phyloP scores from a whole-genome alignment of 2,329 filamentous ascomycete species.

The Alternaria consortialis region DNA sequence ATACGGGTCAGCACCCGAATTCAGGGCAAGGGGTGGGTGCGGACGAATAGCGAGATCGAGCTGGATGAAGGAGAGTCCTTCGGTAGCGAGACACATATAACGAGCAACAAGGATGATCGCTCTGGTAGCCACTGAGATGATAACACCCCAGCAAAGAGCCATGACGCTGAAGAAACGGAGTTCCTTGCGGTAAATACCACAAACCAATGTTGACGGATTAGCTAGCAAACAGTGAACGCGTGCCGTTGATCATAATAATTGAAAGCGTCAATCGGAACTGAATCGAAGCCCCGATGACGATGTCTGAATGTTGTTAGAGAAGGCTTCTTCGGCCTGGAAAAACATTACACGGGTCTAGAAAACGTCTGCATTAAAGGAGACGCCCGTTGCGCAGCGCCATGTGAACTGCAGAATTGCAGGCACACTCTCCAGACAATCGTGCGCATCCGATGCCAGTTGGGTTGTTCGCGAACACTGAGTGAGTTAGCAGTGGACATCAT shows the following conservation, averaged over 20 bases:
- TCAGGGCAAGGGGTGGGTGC: neutral
- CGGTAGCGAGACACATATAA: neutral
- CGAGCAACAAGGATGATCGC: neutral
- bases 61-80: neutral
- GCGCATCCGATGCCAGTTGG: neutral
- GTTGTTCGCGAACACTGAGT: neutral
- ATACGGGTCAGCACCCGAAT: neutral
- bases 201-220: neutral
- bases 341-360: neutral
- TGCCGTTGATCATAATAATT: neutral
- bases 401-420: neutral
- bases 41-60: conserved; percentile 4
- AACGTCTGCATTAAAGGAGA: no score
- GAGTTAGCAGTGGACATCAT: neutral
- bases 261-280: neutral
- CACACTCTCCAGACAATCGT: neutral
- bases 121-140: neutral
- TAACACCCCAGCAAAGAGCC: neutral
- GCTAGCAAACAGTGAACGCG: neutral
- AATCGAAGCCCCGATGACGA: neutral
- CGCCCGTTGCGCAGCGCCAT: no score
- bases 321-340: neutral
- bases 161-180: neutral
- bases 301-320: neutral
- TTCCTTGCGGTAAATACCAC: neutral